phyloP scores from a whole-genome alignment of 2,329 filamentous ascomycete species.

The Didymellaceae sp. region DNA sequence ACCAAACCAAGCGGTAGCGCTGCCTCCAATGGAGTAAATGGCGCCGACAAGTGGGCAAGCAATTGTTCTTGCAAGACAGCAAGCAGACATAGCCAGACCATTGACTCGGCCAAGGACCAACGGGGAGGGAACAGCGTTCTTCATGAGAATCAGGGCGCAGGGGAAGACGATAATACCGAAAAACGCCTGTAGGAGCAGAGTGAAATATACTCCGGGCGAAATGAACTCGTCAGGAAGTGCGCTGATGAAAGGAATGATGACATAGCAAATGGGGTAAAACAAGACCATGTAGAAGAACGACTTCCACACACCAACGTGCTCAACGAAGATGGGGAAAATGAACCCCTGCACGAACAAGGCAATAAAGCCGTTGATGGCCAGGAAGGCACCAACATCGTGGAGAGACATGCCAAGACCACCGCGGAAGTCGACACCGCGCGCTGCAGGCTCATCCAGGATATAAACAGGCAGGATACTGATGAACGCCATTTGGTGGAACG shows the following conservation, averaged over 20 bases:
- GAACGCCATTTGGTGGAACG: slow-evolving; percentile 88
- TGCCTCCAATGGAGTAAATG: slow-evolving; percentile 68
- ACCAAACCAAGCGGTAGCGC: slow-evolving; percentile 66
- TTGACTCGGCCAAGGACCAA: slow-evolving; percentile 73
- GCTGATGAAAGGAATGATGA: slow-evolving; percentile 71
- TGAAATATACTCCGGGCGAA: slow-evolving; percentile 68
- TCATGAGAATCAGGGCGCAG: slow-evolving; percentile 74
- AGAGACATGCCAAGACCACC: slow-evolving; percentile 71
- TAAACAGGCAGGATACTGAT: slow-evolving; percentile 92
- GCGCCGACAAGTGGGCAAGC: slow-evolving; percentile 71
- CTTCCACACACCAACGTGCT: slow-evolving; percentile 70
- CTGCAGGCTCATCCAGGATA: slow-evolving; percentile 72
- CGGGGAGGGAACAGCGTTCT: slow-evolving; percentile 71
- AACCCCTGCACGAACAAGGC: slow-evolving; percentile 76
- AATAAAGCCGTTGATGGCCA: slow-evolving; percentile 73
- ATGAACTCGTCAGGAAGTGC: slow-evolving; percentile 61
- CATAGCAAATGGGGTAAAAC: slow-evolving; percentile 70
- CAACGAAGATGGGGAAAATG: slow-evolving; percentile 70
- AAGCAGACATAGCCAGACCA: slow-evolving; percentile 69
- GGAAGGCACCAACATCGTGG: slow-evolving; percentile 70
- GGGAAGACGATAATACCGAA: slow-evolving; percentile 73
- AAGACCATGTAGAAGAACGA: slow-evolving; percentile 70
- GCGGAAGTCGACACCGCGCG: slow-evolving; percentile 47
- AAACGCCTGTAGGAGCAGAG: slow-evolving; percentile 69
- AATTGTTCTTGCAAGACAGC: slow-evolving; percentile 71